Evolutionary conservation across 345 rosid genomes (phyloP).

Genomic region (Pugionium dolabratum): DNA sequence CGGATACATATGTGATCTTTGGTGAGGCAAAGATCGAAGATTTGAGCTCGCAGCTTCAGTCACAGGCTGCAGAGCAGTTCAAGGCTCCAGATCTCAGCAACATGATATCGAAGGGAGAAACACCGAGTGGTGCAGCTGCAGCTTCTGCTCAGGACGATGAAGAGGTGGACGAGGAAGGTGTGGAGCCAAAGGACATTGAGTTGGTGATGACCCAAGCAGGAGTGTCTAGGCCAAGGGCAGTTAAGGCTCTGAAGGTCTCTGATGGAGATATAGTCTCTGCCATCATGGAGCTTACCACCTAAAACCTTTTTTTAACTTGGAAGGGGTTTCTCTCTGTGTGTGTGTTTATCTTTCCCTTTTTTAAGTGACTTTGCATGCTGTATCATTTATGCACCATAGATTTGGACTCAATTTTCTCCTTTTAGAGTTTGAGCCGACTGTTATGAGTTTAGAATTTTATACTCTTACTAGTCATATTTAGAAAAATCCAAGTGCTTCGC

Average conservation of each 20-base stretch:
- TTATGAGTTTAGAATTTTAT: conserved; percentile 2
- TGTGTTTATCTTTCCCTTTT: neutral
- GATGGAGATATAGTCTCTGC: conserved; percentile 86
- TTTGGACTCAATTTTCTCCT: conserved; percentile 10
- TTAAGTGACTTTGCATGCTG: conserved; percentile 24
- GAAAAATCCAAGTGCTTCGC: neutral
- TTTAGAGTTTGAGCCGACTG: conserved; percentile 5
- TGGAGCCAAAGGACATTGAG: conserved; percentile 86
- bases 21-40: conserved; percentile 96
- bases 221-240: conserved; percentile 68
- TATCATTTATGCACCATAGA: conserved; percentile 15
- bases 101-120: conserved; percentile 62
- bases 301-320: conserved; percentile 22
- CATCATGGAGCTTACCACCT: conserved; percentile 87
- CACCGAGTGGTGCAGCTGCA: conserved; percentile 42
- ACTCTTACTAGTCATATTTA: neutral
- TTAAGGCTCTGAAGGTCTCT: conserved; percentile 71
- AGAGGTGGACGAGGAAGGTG: conserved; percentile 84
- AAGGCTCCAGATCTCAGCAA: conserved; percentile 65
- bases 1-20: conserved; percentile 75
- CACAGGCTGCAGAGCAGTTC: conserved; percentile 87
- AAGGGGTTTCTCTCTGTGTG: neutral
- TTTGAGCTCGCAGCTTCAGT: conserved; percentile 80
- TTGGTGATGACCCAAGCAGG: conserved; percentile 65
- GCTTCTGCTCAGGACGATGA: conserved; percentile 62